Conservation (phyloP, 1,139 yeast species). For the Kodamaea ohmeri region DNA sequence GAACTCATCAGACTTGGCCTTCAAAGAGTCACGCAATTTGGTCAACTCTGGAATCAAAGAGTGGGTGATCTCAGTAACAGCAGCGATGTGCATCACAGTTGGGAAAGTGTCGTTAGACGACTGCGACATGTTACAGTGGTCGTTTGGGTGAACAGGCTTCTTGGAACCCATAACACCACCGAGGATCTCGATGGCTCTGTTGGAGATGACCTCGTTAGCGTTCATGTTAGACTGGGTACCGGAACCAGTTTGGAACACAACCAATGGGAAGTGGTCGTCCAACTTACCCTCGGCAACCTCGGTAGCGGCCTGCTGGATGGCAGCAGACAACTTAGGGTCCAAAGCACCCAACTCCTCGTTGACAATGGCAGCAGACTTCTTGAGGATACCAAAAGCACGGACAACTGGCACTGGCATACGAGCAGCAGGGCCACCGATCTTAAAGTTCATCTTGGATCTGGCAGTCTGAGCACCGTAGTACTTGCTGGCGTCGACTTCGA, state of each 20-base stretch:
- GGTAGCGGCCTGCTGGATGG: conserved; percentile 91
- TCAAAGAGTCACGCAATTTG: conserved; percentile 72
- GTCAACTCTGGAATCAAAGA: conserved; percentile 77
- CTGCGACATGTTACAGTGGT: conserved; percentile 97
- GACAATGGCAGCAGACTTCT: conserved; percentile 93
- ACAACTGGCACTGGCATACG: conserved; percentile 87
- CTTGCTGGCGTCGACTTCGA: conserved; percentile 78
- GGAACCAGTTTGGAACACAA: conserved; percentile 97
- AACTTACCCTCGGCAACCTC: conserved; percentile 92
- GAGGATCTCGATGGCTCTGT: conserved; percentile 92
- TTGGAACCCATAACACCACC: conserved; percentile 93
- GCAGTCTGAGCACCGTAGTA: conserved; percentile 99
- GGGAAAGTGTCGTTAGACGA: conserved; percentile 98
- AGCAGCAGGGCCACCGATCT: conserved; percentile 91
- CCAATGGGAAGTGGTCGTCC: conserved; percentile 93
- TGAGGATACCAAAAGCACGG: conserved; percentile 87
- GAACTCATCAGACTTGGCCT: conserved; percentile 78
- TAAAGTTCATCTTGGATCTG: conserved; percentile 87
- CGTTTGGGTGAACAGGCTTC: conserved; percentile 95
- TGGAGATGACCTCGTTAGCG: conserved; percentile 96
- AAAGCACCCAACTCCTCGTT: conserved; percentile 76
- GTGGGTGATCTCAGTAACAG: conserved; percentile 80
- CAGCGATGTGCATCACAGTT: conserved; percentile 99
- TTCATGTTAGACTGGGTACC: conserved; percentile 99
- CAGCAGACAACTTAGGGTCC: conserved; percentile 78